These are phyloP conservation scores for Heterobasidion occidentale DNA, from an alignment of 1,284 basidiomycete species.

Conservation along the genomic window DNA sequence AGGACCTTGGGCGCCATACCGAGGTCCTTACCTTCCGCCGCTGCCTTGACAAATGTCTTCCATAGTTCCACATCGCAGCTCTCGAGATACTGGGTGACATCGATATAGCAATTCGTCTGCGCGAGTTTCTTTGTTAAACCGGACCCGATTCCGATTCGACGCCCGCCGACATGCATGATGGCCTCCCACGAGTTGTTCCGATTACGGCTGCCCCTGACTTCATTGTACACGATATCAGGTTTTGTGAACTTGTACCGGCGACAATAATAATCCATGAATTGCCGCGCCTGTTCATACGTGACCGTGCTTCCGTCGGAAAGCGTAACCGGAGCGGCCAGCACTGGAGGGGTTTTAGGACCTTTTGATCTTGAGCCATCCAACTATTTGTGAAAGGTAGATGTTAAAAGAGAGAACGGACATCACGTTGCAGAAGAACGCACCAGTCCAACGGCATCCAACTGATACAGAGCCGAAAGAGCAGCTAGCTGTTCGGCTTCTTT, in stretches of 20 bases:
- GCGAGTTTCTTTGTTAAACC: constrained; percentile 74
- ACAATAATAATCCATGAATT: constrained; percentile 96
- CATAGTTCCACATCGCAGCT: constrained; percentile 78
- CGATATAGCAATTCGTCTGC: constrained; percentile 73
- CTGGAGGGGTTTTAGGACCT: constrained; percentile 2
- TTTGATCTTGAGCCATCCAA: constrained; percentile 2
- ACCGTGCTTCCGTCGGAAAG: constrained; percentile 67
- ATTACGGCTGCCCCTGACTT: constrained; percentile 16
- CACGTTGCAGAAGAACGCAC: constrained; percentile 24
- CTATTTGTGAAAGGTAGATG: neutral
- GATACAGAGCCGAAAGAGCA: constrained; percentile 64
- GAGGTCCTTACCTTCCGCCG: constrained; percentile 57
- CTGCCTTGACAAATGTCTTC: constrained; percentile 59
- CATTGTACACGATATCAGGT: constrained; percentile 65
- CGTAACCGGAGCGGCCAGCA: constrained; percentile 6
- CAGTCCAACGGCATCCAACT: constrained; percentile 53
- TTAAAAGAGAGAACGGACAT: neutral
- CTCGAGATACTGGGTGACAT: constrained; percentile 84
- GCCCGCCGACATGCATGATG: constrained; percentile 73
- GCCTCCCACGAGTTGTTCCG: constrained; percentile 63
- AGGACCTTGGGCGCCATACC: constrained; percentile 67
- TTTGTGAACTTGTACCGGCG: constrained; percentile 73
- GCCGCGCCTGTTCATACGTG: constrained; percentile 70
- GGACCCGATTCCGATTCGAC: constrained; percentile 74
- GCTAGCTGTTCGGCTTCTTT: constrained; percentile 76